Evolutionary conservation across 495 filamentous ascomycete species (phyloP).

Genomic region (Penicillium macrosclerotiorum): DNA sequence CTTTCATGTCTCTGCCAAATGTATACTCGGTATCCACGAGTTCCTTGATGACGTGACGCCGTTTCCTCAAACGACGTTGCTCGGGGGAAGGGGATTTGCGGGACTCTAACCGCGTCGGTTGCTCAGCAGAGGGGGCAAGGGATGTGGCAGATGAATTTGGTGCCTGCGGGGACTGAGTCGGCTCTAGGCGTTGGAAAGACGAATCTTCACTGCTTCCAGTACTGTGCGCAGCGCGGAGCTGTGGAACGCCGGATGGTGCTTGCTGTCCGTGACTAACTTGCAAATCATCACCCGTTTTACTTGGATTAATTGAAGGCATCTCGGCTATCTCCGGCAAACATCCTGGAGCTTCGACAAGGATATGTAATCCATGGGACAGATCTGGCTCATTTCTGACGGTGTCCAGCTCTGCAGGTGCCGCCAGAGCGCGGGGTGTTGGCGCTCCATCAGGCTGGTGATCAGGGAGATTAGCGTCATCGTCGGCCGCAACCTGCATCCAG

Average conservation of each 20-base stretch:
- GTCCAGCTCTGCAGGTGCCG: slow-evolving; percentile 9
- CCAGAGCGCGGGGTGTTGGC: slow-evolving; percentile 25
- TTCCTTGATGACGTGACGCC: slow-evolving; percentile 81
- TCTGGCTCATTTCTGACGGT: no score
- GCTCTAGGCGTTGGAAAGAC: slow-evolving; percentile 34
- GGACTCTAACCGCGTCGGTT: slow-evolving; percentile 21
- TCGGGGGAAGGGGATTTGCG: slow-evolving; percentile 52
- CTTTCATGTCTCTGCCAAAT: slow-evolving; percentile 90
- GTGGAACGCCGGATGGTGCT: slow-evolving; percentile 29
- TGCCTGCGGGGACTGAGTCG: slow-evolving; percentile 35
- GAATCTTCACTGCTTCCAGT: slow-evolving; percentile 43
- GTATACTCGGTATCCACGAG: slow-evolving; percentile 86
- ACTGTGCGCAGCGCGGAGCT: slow-evolving; percentile 62
- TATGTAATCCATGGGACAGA: no score
- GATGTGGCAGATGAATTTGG: slow-evolving; percentile 43
- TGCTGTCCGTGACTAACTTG: background rate
- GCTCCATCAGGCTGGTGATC: slow-evolving; percentile 14
- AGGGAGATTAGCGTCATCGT: slow-evolving; percentile 31
- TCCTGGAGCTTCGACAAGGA: no score
- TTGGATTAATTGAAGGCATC: no score
- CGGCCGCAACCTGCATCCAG: slow-evolving; percentile 50
- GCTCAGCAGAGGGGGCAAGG: slow-evolving; percentile 31
- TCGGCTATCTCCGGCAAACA: no score
- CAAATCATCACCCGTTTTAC: background rate
- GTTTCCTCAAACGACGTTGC: slow-evolving; percentile 58